Conservation (phyloP, 2,329 filamentous ascomycete genomes). For the Metarhizium anisopliae region DNA sequence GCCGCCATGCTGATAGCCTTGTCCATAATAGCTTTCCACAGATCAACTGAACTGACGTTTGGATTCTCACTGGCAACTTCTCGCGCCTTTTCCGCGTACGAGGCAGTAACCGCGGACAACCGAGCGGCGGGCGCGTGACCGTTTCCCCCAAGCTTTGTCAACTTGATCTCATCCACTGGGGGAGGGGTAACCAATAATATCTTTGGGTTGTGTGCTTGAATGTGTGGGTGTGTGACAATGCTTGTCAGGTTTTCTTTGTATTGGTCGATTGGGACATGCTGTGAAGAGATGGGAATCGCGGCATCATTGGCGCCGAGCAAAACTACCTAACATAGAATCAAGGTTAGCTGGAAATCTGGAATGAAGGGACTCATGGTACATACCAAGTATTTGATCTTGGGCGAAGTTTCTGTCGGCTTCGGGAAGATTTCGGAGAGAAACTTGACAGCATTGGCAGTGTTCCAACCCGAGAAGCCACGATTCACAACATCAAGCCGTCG, state of each 20-base stretch:
- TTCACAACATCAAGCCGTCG: constrained; percentile 81
- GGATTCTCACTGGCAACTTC: constrained; percentile 59
- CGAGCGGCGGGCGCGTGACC: constrained; percentile 36
- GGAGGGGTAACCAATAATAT: constrained; percentile 76
- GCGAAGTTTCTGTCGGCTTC: constrained; percentile 44
- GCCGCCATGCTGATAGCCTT: constrained; percentile 51
- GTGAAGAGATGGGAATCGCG: constrained; percentile 50
- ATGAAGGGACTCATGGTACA: constrained; percentile 11
- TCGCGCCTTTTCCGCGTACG: constrained; percentile 53
- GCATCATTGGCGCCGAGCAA: constrained; percentile 92
- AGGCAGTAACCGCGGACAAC: constrained; percentile 37
- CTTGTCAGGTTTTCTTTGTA: constrained; percentile 64
- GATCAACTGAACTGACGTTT: constrained; percentile 63
- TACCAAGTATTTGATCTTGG: constrained; percentile 60
- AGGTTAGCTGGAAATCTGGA: not conserved
- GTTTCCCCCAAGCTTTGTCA: constrained; percentile 37
- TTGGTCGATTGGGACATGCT: constrained; percentile 68
- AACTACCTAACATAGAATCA: constrained; percentile 43
- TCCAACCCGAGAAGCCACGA: constrained; percentile 81
- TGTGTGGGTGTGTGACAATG: constrained; percentile 63
- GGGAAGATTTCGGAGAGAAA: constrained; percentile 65
- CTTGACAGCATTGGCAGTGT: constrained; percentile 62
- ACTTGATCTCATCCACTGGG: constrained; percentile 68
- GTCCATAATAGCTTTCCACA: constrained; percentile 72
- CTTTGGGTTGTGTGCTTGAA: constrained; percentile 60